A percentile compares a stretch with the other conserved stretches of the same genome.
Conservation (phyloP, 345 rosid genomes). For the Salix udensis region DNA sequence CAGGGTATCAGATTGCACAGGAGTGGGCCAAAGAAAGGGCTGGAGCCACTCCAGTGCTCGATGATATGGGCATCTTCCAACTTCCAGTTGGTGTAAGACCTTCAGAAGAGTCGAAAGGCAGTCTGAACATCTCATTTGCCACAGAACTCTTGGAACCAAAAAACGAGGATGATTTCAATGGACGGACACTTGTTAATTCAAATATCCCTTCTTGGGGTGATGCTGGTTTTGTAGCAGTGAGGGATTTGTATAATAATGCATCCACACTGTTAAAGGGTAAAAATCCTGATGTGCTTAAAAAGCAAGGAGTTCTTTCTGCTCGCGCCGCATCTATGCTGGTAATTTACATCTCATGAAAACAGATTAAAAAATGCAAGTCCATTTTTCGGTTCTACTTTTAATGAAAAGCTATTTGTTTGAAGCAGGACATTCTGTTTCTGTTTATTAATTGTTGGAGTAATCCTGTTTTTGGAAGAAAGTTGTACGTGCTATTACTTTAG, state of each 20-base stretch:
- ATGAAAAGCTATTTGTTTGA: background rate
- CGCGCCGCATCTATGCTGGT: constrained; percentile 99
- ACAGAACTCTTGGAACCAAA: constrained; percentile 28
- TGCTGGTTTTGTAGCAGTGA: constrained; percentile 47
- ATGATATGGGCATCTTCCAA: constrained; percentile 55
- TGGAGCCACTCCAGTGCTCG: constrained; percentile 46
- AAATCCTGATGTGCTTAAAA: constrained; percentile 52
- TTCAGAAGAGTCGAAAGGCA: constrained; percentile 41
- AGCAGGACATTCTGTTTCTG: background rate
- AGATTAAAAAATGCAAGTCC: background rate
- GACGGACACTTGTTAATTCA: constrained; percentile 30
- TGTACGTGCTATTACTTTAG: no score
- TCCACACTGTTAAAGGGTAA: constrained; percentile 53
- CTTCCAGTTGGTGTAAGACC: constrained; percentile 88
- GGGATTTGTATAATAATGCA: constrained; percentile 52
- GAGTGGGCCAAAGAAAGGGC: constrained; percentile 70
- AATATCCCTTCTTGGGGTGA: constrained; percentile 42
- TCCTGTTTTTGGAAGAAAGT: no score
- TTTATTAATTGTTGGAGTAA: background rate
- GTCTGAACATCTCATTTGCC: constrained; percentile 22
- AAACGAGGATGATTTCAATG: constrained; percentile 38
- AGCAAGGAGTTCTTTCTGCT: constrained; percentile 68
- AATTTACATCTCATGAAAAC: constrained; percentile 25
- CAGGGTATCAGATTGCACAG: constrained; percentile 60
- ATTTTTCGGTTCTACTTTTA: background rate